Conservation (phyloP, 1,139 yeast genomes). For the Candida albicans region DNA sequence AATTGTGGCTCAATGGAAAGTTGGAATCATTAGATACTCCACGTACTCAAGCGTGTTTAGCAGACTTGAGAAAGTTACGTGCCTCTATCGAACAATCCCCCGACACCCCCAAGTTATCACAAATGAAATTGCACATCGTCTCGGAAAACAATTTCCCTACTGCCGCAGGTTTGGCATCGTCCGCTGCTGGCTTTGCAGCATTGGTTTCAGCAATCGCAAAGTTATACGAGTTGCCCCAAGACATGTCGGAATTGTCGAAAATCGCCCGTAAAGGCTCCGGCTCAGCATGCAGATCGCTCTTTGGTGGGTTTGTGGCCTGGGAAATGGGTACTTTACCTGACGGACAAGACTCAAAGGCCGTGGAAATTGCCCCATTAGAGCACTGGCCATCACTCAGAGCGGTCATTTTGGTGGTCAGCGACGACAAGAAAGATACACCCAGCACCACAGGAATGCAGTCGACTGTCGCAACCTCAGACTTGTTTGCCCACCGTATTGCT, state of each 20-base stretch:
- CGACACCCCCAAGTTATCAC: conserved; percentile 59
- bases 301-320: conserved; percentile 99
- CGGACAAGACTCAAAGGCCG: conserved; percentile 91
- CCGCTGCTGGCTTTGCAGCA: conserved; percentile 99
- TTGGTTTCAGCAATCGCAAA: conserved; percentile 83
- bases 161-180: conserved; percentile 97
- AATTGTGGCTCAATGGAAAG: conserved; percentile 79
- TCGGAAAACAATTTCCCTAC: conserved; percentile 98
- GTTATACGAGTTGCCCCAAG: conserved; percentile 77
- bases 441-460: conserved; percentile 96
- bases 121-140: conserved; percentile 73
- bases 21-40: conserved; percentile 64
- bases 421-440: conserved; percentile 90
- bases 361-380: conserved; percentile 75
- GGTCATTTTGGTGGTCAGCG: conserved; percentile 87
- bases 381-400: conserved; percentile 97
- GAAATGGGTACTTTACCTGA: conserved; percentile 79
- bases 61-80: conserved; percentile 72
- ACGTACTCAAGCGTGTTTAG: conserved; percentile 78
- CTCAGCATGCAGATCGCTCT: conserved; percentile 93
- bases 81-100: conserved; percentile 54
- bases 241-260: conserved; percentile 79
- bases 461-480: conserved; percentile 84
- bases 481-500: conserved; percentile 74
- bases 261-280: conserved; percentile 98